Percentiles rank a stretch among this genome's conserved stretches.
Conservation (phyloP, 306 rosid genomes). For the Ochetophila trinervis region DNA sequence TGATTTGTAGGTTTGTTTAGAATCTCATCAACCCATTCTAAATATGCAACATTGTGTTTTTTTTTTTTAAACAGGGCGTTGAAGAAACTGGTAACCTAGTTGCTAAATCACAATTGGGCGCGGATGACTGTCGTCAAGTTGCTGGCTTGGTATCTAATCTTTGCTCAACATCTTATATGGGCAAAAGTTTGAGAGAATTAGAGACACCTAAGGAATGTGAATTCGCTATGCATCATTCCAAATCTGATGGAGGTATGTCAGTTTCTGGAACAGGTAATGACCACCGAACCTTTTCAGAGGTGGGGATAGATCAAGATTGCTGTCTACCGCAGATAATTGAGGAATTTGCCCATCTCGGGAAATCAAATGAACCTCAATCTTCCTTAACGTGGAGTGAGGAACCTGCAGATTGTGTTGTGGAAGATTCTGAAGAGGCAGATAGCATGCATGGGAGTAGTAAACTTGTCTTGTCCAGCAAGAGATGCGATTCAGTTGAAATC, state of each 20-base stretch:
- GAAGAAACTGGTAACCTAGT: slow-evolving; percentile 39
- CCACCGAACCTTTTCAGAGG: slow-evolving; percentile 21
- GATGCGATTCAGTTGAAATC: slow-evolving; percentile 20
- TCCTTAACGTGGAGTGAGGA: slow-evolving; percentile 35
- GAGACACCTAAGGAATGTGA: slow-evolving; percentile 28
- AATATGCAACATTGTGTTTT: slow-evolving; percentile 15
- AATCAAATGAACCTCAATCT: slow-evolving; percentile 19
- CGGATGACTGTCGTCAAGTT: slow-evolving; percentile 27
- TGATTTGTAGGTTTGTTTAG: not conserved
- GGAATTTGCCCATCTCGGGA: slow-evolving; percentile 24
- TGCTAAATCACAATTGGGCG: slow-evolving; percentile 27
- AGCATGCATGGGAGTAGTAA: slow-evolving; percentile 24
- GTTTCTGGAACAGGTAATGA: slow-evolving; percentile 18
- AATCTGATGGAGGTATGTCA: slow-evolving; percentile 18
- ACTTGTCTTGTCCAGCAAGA: slow-evolving; percentile 9
- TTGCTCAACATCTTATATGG: slow-evolving; percentile 32
- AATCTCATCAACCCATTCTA: slow-evolving; percentile 9
- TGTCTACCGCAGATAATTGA: slow-evolving; percentile 23
- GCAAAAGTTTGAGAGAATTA: slow-evolving; percentile 24
- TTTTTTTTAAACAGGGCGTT: slow-evolving; percentile 50
- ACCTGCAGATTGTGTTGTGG: slow-evolving; percentile 38
- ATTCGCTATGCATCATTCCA: slow-evolving; percentile 21
- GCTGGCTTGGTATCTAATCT: slow-evolving; percentile 27
- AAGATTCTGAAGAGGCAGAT: slow-evolving; percentile 49
- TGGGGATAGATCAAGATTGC: slow-evolving; percentile 19